Base-by-base conservation (phyloP, 768 basidiomycete genomes). In the Hortiboletus flavorubellus region DNA sequence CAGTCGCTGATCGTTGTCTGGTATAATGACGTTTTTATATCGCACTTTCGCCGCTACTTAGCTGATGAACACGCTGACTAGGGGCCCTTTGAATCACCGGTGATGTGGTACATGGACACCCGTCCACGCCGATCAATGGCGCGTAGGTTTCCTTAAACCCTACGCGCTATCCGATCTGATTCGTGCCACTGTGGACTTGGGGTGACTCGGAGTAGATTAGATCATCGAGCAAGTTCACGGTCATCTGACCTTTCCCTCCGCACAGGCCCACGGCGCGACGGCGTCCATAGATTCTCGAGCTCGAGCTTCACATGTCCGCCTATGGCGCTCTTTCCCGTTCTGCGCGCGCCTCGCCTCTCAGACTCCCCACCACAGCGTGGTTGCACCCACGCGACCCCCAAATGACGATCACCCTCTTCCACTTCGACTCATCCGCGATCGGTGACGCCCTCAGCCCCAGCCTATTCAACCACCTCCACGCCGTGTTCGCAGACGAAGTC, bases 401-500 rank as follows among this genome's bases (percentile, higher is more conserved):
- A 31, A 49, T 60, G 42, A 53, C 63, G 50, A 37, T 72, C 40
- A 67, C 70, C 14, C 43, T 76, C 50, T 72, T 75, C 56, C 78
- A 78, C 54, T 58, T 79, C 43, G 72, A 73, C 15, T 57, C 68
- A 8, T 56, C 64, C 21, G 51, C 51, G 15, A 68, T 74, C 11
- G 39, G 5, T 10, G 42, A 48, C 21, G 8, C 15, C 30, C 2
- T 11, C 33, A 3, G 33, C 21, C 65, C 76, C 3, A 85, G 82
- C 26, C 72, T 93, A 38, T 64, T 89, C 51, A 77, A 83, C 21
- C 80, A 86, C 63, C 78, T 91, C 16, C 78, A 79, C 58, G 38
- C 55, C 33, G 73, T 83, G 26, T 95, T 96, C 69, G 80, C 82
- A n/a, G 75, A 77, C 49, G 91, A 89, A 62, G 76, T 96, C 12